These are phyloP conservation scores for Solidago caesia DNA, from an alignment of 129 eudicot species.

Conservation along the genomic window DNA sequence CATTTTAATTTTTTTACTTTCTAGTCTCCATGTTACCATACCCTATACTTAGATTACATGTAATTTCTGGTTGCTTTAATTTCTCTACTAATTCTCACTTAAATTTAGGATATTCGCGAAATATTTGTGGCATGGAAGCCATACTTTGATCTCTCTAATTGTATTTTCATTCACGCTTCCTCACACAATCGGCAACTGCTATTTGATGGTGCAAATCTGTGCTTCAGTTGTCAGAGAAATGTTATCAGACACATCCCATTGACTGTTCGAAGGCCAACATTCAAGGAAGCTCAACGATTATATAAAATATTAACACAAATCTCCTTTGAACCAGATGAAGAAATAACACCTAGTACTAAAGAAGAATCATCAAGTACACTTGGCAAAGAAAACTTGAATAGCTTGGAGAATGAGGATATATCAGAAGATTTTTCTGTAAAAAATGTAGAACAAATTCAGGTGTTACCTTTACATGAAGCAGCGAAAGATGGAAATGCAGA, in stretches of 20 bases:
- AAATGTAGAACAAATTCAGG: background rate
- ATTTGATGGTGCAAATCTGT: conserved; percentile 59
- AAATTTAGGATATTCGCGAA: conserved; percentile 65
- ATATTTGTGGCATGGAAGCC: conserved; percentile 72
- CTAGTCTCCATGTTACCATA: background rate
- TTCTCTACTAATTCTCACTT: conserved; percentile 17
- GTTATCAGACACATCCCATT: conserved; percentile 60
- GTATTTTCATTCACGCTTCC: conserved; percentile 66
- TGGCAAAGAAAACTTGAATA: background rate
- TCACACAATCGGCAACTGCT: conserved; percentile 69
- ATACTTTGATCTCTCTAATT: conserved; percentile 50
- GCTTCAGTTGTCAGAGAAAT: conserved; percentile 36
- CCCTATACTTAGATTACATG: background rate
- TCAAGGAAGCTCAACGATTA: conserved; percentile 68
- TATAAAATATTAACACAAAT: conserved; percentile 59
- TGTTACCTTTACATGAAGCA: conserved; percentile 73
- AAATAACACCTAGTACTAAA: conserved; percentile 25
- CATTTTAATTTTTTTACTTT: background rate
- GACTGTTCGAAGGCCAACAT: conserved; percentile 76
- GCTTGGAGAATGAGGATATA: background rate
- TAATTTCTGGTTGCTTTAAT: conserved; percentile 10
- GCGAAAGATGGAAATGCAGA: conserved; percentile 49
- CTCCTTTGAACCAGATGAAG: conserved; percentile 43
- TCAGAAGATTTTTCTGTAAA: background rate
- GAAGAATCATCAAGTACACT: conserved; percentile 27